Evolutionary conservation across 805 yeast genomes (phyloP), one percentile per base, ranked within the genome.

Genomic region (Maudiozyma saulgeensis): DNA sequence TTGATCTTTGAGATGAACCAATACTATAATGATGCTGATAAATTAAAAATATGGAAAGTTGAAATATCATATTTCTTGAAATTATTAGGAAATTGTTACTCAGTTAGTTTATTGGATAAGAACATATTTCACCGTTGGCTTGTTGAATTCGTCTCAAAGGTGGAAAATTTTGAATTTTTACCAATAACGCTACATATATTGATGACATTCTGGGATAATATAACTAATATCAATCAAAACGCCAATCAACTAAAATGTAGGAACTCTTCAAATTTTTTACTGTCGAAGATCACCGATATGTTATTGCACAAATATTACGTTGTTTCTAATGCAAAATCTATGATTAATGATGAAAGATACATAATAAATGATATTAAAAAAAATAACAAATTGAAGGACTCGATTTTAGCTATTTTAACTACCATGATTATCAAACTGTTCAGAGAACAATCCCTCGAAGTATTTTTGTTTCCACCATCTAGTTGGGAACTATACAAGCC

Each of bases 191-290:
- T 80, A 19, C 73, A 85, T 3, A 68, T 86, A 3, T 62, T 84
- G 6, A 75, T 79, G 51, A 69, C 82, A 23, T 84, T 86, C 57
- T 89, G 96, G 96, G 70, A 70, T 47, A 84, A 82, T 46, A 66
- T 87, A 2, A 64, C 81, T 3, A 69, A 72, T 39, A 19, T 18
- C 4, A 15, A 21, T 23, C 21, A 21, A 13, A 60, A 68, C 4
- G 41, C 44, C 18, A 35, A 25, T 16, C 28, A 6, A 45, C 50
- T 5, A 5, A 34, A 41, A 15, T 25, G 21, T 42, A 13, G 28
- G 2, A 16, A 32, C 32, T 23, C 34, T 18, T 43, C 44, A 13
- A 37, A 23, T 16, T 76, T 75, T 54, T 62, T 83, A 19, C 74
- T 86, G 25, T 84, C 84, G 53, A 84, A 80, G 51, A 63, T 85